These are phyloP conservation scores for Suillus discolor DNA, from an alignment of 768 basidiomycete genomes.

Conservation along the genomic window DNA sequence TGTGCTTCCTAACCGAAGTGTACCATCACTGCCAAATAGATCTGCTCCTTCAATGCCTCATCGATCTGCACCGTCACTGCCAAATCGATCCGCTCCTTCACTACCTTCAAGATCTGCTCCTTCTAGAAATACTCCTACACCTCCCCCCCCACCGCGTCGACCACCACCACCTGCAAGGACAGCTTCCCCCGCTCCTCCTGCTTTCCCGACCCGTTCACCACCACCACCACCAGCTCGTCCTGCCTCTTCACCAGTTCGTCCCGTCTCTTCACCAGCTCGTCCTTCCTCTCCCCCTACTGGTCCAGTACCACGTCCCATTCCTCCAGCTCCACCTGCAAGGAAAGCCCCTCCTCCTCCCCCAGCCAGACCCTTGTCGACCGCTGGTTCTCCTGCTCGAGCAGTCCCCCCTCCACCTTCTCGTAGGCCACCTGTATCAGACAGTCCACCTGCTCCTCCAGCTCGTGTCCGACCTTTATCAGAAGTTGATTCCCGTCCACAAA, in stretches of 20 bases:
- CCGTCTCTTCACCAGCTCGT: slow-evolving; percentile 27
- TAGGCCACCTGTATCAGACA: slow-evolving; percentile 31
- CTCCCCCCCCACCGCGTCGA: slow-evolving; percentile 44
- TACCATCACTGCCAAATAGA: slow-evolving; percentile 26
- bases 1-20: slow-evolving; percentile 36
- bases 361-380: slow-evolving; percentile 40
- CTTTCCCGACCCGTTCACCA: slow-evolving; percentile 34
- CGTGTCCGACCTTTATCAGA: slow-evolving; percentile 50
- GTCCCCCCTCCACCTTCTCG: slow-evolving; percentile 45
- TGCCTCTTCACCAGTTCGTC: slow-evolving; percentile 30
- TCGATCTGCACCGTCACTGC: slow-evolving; percentile 34
- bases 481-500: slow-evolving; percentile 36
- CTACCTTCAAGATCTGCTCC: slow-evolving; percentile 46
- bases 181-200: slow-evolving; percentile 31
- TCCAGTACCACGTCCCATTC: slow-evolving; percentile 19
- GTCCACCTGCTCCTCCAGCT: slow-evolving; percentile 34
- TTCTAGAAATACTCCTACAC: slow-evolving; percentile 44
- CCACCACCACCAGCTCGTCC: slow-evolving; percentile 15
- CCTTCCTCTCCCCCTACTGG: slow-evolving; percentile 29
- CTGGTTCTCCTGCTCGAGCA: slow-evolving; percentile 30
- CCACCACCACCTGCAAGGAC: slow-evolving; percentile 9
- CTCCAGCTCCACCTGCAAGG: slow-evolving; percentile 38
- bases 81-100: slow-evolving; percentile 31
- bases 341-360: slow-evolving; percentile 49
- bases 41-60: slow-evolving; percentile 24